Evolutionary conservation across 129 eudicot species (phyloP).

Genomic region (Lactuca sativa): DNA sequence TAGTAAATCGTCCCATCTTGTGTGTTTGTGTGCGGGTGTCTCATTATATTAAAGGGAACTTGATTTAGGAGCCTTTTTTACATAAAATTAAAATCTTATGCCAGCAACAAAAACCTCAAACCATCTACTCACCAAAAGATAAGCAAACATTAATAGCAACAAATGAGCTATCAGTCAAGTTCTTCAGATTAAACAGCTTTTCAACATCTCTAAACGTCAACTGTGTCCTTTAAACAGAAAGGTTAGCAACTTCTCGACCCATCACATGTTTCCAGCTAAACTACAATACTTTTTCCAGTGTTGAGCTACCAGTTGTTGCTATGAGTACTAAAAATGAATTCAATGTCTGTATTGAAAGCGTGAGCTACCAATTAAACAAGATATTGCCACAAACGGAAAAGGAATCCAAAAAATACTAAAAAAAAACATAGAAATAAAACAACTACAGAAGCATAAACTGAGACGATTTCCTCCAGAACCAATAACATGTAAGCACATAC

Average conservation of each 20-base stretch:
- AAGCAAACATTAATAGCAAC: neutral
- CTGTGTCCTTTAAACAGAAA: neutral
- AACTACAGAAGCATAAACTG: neutral
- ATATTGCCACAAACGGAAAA: neutral
- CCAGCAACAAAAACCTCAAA: slow-evolving; percentile 12
- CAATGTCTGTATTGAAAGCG: neutral
- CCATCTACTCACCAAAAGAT: neutral
- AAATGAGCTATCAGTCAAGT: slow-evolving; percentile 4
- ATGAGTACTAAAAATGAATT: neutral
- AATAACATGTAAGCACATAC: slow-evolving; percentile 18
- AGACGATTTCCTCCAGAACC: neutral
- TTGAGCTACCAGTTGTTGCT: neutral
- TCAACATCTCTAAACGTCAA: slow-evolving; percentile 6
- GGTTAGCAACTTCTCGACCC: slow-evolving; percentile 11
- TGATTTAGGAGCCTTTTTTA: slow-evolving; percentile 1
- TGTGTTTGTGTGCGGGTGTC: neutral
- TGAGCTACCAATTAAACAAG: slow-evolving; percentile 4
- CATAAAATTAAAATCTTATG: neutral
- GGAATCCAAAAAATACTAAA: neutral
- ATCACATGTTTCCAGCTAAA: slow-evolving; percentile 13
- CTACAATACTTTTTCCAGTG: neutral
- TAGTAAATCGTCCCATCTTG: too few species aligned
- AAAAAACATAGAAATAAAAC: neutral
- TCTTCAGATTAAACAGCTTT: slow-evolving; percentile 11
- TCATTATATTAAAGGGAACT: slow-evolving; percentile 3